phyloP scores from a whole-genome alignment of 805 yeast genomes.

The Clavispora carvajalis region DNA sequence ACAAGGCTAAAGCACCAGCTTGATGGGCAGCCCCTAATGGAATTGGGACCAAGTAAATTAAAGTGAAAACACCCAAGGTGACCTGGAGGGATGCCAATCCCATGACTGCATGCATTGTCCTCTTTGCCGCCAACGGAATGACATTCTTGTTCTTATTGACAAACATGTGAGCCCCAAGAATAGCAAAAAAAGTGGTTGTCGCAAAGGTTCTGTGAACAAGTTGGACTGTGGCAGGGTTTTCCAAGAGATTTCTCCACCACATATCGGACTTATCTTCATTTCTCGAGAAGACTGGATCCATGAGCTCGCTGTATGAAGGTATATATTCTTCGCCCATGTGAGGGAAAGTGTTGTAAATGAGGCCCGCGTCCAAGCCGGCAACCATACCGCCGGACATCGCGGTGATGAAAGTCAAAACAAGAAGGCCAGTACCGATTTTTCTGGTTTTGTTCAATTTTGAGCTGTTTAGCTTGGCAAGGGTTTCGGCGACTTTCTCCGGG shows the following conservation, averaged over 20 bases:
- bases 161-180: conserved; percentile 67
- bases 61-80: conserved; percentile 77
- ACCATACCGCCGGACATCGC: conserved; percentile 98
- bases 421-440: conserved; percentile 47
- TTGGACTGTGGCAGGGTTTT: conserved; percentile 95
- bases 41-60: conserved; percentile 84
- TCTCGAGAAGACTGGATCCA: conserved; percentile 70
- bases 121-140: conserved; percentile 53
- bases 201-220: conserved; percentile 85
- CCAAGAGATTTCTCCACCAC: conserved; percentile 88
- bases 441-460: conserved; percentile 58
- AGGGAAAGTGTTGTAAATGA: conserved; percentile 94
- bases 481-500: conserved; percentile 52
- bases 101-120: conserved; percentile 60
- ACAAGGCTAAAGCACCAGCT: conserved; percentile 88
- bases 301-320: conserved; percentile 73
- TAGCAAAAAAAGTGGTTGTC: conserved; percentile 66
- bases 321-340: conserved; percentile 80
- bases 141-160: conserved; percentile 49
- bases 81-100: conserved; percentile 84
- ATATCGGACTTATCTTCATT: conserved; percentile 63
- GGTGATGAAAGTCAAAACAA: conserved; percentile 73
- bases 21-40: conserved; percentile 94
- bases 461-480: conserved; percentile 55
- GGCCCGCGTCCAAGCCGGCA: conserved; percentile 97